These are phyloP conservation scores for Penicillium sp. DNA, from an alignment of 2,329 filamentous ascomycete genomes.

Conservation along the genomic window DNA sequence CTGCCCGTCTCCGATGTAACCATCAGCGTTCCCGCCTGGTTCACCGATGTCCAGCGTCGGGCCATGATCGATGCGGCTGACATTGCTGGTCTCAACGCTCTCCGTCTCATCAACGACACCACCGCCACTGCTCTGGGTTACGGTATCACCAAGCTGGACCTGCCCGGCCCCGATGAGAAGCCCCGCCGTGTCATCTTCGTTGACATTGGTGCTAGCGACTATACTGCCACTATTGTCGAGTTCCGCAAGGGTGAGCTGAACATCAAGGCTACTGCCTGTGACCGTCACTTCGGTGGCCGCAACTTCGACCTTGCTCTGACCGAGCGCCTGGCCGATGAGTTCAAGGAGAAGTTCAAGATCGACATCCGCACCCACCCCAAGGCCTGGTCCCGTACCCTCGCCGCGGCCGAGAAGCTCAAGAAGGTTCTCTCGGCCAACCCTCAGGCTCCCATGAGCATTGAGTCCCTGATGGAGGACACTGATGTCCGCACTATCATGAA, in stretches of 20 bases:
- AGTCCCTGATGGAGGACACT: conserved; percentile 97
- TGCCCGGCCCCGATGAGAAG: conserved; percentile 83
- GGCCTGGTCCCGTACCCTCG: conserved; percentile 78
- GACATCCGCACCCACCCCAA: conserved; percentile 89
- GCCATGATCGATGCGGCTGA: conserved; percentile 86
- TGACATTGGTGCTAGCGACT: conserved; percentile 95
- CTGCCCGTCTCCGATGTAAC: conserved; percentile 89
- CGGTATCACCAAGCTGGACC: conserved; percentile 95
- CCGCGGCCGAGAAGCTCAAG: conserved; percentile 95
- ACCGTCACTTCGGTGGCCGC: conserved; percentile 94
- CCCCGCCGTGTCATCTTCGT: conserved; percentile 85
- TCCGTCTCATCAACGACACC: conserved; percentile 95
- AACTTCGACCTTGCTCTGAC: conserved; percentile 95
- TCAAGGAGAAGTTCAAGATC: conserved; percentile 97
- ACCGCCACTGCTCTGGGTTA: conserved; percentile 93
- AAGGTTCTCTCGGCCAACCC: conserved; percentile 97
- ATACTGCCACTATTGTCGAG: conserved; percentile 89
- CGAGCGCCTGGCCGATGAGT: conserved; percentile 91
- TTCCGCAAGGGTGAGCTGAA: conserved; percentile 95
- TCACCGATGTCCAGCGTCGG: conserved; percentile 89
- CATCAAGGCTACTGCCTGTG: conserved; percentile 86
- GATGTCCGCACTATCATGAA: conserved; percentile 87
- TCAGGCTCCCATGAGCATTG: conserved; percentile 87
- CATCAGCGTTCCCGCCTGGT: conserved; percentile 93
- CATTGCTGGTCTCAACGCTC: conserved; percentile 85